Evolutionary conservation across 106 monocot species (phyloP).

Genomic region (Dendrobium officinale): DNA sequence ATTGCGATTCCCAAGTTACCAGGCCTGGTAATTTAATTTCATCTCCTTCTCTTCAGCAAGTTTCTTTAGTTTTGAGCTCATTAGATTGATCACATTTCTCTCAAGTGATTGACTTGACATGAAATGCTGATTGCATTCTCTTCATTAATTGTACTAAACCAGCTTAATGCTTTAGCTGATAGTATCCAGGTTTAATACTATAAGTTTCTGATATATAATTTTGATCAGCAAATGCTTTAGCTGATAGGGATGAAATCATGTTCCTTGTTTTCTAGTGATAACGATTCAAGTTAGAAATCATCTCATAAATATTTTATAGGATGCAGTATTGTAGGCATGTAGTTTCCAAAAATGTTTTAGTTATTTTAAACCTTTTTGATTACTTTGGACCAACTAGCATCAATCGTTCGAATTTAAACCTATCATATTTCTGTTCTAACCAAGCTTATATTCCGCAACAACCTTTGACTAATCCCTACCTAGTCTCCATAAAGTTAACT

Average conservation of each 20-base stretch:
- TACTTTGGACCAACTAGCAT: too few relatives aligned
- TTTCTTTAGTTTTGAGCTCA: neutral
- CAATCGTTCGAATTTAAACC: too few relatives aligned
- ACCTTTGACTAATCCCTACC: too few relatives aligned
- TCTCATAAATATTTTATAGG: too few relatives aligned
- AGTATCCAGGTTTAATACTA: neutral
- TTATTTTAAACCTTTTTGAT: too few relatives aligned
- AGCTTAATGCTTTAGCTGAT: neutral
- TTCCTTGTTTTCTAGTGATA: too few relatives aligned
- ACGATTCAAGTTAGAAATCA: too few relatives aligned
- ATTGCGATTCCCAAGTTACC: conserved; percentile 29
- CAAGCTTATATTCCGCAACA: too few relatives aligned
- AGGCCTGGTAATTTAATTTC: conserved; percentile 30
- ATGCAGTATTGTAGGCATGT: too few relatives aligned
- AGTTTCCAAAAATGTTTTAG: too few relatives aligned
- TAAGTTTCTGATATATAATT: neutral
- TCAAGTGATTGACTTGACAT: neutral
- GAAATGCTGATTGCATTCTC: neutral
- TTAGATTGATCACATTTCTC: neutral
- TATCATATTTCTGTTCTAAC: too few relatives aligned
- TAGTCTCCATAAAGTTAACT: too few relatives aligned
- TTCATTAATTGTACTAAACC: neutral
- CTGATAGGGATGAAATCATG: neutral
- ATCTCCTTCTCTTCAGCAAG: neutral
- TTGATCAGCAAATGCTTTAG: neutral